Conservation (phyloP, 208 protist genomes). For the Trypanosoma platydactyli region DNA sequence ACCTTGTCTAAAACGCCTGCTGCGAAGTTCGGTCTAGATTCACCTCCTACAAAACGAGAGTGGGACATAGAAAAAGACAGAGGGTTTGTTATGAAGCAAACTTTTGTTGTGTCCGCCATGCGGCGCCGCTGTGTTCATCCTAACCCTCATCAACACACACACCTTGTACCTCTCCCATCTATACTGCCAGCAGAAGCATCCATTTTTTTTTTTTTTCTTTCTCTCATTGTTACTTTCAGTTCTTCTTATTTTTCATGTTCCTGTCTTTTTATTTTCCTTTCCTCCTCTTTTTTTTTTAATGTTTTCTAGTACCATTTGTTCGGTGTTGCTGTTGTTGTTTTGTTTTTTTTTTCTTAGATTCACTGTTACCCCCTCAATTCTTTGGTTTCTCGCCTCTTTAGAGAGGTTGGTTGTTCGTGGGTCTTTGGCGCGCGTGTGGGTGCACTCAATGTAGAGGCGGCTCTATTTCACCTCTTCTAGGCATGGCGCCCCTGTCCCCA, state of each 20-base stretch:
- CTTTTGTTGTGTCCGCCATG: too few relatives aligned
- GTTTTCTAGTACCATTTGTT: background rate
- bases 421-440: too few relatives aligned
- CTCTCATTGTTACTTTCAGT: background rate
- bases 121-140: too few relatives aligned
- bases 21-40: background rate
- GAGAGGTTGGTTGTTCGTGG: too few relatives aligned
- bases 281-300: background rate
- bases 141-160: too few relatives aligned
- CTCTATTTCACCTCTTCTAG: too few relatives aligned
- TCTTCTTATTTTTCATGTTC: background rate
- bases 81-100: background rate
- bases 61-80: background rate
- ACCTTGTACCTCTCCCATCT: too few relatives aligned
- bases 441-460: too few relatives aligned
- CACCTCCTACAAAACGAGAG: background rate
- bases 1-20: too few relatives aligned
- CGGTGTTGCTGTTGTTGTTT: constrained; percentile 10
- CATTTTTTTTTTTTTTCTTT: background rate
- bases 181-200: background rate
- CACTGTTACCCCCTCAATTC: too few relatives aligned
- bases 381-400: too few relatives aligned
- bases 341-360: background rate
- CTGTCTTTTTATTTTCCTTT: background rate
- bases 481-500: too few relatives aligned